Percentiles rank a stretch among this genome's conserved stretches.
Evolutionary conservation across 495 filamentous ascomycete genomes (phyloP).

Genomic region (Xylaria castorea): DNA sequence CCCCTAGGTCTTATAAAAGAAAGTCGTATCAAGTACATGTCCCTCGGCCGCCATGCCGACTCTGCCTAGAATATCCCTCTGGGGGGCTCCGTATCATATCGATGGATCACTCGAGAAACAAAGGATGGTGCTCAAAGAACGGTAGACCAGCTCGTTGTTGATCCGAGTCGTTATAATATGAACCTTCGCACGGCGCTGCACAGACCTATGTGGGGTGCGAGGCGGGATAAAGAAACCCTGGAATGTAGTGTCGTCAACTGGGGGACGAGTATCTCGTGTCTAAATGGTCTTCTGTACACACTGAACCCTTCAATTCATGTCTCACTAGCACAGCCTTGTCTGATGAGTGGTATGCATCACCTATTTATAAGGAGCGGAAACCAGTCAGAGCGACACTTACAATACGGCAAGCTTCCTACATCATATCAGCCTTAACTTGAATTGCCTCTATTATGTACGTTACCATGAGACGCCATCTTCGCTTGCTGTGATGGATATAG

Average conservation of each 20-base stretch:
- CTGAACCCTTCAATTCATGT: slow-evolving; percentile 26
- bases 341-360: neutral
- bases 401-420: neutral
- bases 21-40: slow-evolving; percentile 27
- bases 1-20: slow-evolving; percentile 38
- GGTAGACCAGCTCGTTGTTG: slow-evolving; percentile 39
- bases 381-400: neutral
- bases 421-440: neutral
- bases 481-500: neutral
- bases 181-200: slow-evolving; percentile 21
- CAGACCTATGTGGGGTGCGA: slow-evolving; percentile 14
- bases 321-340: neutral
- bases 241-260: slow-evolving; percentile 39
- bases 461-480: neutral
- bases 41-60: slow-evolving; percentile 20
- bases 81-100: slow-evolving; percentile 23
- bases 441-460: neutral
- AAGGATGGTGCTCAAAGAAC: slow-evolving; percentile 40
- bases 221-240: slow-evolving; percentile 39
- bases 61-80: slow-evolving; percentile 25
- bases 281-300: slow-evolving; percentile 19
- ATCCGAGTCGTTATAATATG: slow-evolving; percentile 40
- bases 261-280: slow-evolving; percentile 24
- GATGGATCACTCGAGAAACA: slow-evolving; percentile 32
- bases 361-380: neutral